phyloP scores from a whole-genome alignment of 176 grass and related monocot genomes.

The Musa beccarii region DNA sequence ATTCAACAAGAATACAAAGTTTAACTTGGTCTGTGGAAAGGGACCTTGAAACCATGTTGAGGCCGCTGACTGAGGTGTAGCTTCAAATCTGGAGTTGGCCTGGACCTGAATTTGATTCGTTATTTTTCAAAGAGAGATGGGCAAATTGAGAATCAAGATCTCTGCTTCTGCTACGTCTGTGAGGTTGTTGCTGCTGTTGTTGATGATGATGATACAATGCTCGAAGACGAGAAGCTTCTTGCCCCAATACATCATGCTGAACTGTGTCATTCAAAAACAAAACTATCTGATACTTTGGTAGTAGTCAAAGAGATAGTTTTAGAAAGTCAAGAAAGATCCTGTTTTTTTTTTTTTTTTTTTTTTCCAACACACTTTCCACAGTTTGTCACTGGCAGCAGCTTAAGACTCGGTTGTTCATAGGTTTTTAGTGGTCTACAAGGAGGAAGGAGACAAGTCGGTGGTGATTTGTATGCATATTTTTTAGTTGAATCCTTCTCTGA shows the following conservation, averaged over 20 bases:
- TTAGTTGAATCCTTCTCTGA: too few species aligned
- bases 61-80: background rate
- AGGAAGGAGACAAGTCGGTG: too few species aligned
- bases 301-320: too few species aligned
- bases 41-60: background rate
- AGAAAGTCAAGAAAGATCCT: too few species aligned
- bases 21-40: background rate
- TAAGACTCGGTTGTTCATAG: too few species aligned
- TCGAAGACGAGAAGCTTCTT: conserved; percentile 63
- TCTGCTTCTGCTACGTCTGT: conserved; percentile 48
- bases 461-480: too few species aligned
- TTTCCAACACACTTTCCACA: too few species aligned
- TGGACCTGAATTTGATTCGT: conserved; percentile 44
- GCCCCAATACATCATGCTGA: conserved; percentile 79
- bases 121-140: conserved; percentile 57
- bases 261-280: conserved; percentile 42
- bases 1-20: background rate
- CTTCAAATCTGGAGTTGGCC: conserved; percentile 57
- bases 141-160: conserved; percentile 75
- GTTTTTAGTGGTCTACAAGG: too few species aligned
- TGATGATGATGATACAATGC: conserved; percentile 49
- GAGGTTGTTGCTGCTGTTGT: conserved; percentile 53
- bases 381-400: too few species aligned
- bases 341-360: too few species aligned
- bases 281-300: conserved; percentile 9